A percentile compares a stretch with the other conserved stretches of the same genome.
Evolutionary conservation across 176 grass and related monocot species (phyloP).

Genomic region (Aegilops umbellulata): DNA sequence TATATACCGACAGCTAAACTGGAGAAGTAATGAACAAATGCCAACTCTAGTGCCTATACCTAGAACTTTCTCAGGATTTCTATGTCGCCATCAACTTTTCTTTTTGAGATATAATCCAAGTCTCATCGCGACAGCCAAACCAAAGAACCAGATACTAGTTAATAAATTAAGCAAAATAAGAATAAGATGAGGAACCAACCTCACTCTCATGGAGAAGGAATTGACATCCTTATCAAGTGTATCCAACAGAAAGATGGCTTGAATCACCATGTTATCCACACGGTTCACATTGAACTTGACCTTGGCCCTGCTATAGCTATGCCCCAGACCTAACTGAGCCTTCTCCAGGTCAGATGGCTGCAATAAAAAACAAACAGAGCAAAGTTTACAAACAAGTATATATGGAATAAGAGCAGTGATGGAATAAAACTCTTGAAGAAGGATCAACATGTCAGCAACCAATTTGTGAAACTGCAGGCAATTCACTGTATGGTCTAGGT

Average conservation of each 20-base stretch:
- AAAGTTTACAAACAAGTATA: not conserved
- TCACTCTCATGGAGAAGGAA: constrained; percentile 87
- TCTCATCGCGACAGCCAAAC: not conserved
- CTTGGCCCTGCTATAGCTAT: constrained; percentile 90
- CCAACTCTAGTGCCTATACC: not conserved
- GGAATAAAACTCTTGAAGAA: not conserved
- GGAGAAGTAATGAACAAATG: not conserved
- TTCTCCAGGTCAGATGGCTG: constrained; percentile 66
- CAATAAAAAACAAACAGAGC: not conserved
- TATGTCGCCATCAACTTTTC: not conserved
- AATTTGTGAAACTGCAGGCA: not conserved
- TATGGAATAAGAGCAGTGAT: not conserved
- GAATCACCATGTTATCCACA: constrained; percentile 95
- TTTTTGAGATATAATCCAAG: not conserved
- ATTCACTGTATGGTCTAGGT: not conserved
- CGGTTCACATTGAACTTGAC: constrained; percentile 92
- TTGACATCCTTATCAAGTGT: constrained; percentile 85
- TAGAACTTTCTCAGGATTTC: too few relatives aligned
- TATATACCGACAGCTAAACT: not conserved
- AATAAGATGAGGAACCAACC: constrained; percentile 32
- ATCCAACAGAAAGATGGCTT: constrained; percentile 82
- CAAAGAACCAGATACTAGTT: not conserved
- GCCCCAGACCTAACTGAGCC: constrained; percentile 63
- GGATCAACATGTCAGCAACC: not conserved
- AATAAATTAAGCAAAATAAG: not conserved